Evolutionary conservation across 192 early-diverging fungal genomes (phyloP).

Genomic region (Linnemannia schmuckeri): DNA sequence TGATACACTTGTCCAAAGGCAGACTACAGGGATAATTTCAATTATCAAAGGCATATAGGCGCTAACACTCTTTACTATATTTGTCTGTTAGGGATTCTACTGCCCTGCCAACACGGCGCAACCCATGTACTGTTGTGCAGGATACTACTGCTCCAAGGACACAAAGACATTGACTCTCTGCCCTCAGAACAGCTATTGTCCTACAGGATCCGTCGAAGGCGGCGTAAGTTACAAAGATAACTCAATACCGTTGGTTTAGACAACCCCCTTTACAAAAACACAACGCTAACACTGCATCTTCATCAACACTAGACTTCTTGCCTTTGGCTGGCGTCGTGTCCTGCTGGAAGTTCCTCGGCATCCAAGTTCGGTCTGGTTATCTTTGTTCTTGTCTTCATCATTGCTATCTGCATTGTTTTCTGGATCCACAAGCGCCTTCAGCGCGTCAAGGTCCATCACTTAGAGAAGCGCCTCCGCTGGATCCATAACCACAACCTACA

Average conservation of each 20-base stretch:
- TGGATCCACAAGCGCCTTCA: constrained; percentile 36
- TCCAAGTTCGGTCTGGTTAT: constrained; percentile 43
- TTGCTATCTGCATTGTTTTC: constrained; percentile 42
- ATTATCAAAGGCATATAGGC: neutral
- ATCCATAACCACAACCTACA: constrained; percentile 44
- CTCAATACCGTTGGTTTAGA: neutral
- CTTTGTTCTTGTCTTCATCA: constrained; percentile 32
- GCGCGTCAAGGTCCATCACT: constrained; percentile 38
- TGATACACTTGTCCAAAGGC: neutral
- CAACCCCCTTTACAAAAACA: too few species aligned
- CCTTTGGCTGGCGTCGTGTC: constrained; percentile 43
- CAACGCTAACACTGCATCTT: neutral
- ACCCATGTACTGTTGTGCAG: constrained; percentile 71
- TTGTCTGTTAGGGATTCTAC: constrained; percentile 56
- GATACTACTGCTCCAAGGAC: constrained; percentile 68
- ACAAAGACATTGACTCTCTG: constrained; percentile 60
- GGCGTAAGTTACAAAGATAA: constrained; percentile 18
- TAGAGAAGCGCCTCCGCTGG: constrained; percentile 47
- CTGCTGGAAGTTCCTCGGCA: constrained; percentile 35
- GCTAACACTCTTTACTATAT: neutral
- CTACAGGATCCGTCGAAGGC: constrained; percentile 56
- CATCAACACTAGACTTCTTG: constrained; percentile 22
- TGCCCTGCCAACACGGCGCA: constrained; percentile 67
- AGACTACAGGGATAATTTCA: neutral
- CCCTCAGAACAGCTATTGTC: constrained; percentile 66